Evolutionary conservation across 139 green algal species (phyloP).

Genomic region (Mychonastes homosphaera): DNA sequence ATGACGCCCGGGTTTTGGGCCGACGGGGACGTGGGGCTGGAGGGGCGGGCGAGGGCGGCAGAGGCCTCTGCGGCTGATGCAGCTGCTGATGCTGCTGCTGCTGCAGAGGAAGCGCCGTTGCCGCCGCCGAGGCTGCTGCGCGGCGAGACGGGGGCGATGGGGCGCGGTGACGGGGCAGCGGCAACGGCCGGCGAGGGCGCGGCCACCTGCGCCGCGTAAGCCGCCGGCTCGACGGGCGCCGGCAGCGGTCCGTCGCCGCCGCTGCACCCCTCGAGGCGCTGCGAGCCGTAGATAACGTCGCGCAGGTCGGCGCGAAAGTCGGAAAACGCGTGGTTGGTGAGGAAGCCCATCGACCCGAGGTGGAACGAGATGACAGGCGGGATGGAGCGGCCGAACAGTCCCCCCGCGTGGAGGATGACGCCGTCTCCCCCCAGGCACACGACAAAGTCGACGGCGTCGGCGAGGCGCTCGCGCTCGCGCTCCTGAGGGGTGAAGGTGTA

Average conservation of each 20-base stretch:
- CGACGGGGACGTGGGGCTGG: slow-evolving; percentile 1
- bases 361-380: slow-evolving; percentile 83
- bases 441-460: slow-evolving; percentile 85
- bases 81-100: too few relatives aligned
- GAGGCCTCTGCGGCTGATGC: too few relatives aligned
- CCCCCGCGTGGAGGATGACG: slow-evolving; percentile 85
- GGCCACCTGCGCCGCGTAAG: too few relatives aligned
- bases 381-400: slow-evolving; percentile 61
- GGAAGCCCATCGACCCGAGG: slow-evolving; percentile 93
- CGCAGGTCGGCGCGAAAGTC: slow-evolving; percentile 62
- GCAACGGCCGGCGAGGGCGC: too few relatives aligned
- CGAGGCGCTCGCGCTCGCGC: slow-evolving; percentile 22
- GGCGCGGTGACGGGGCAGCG: too few relatives aligned
- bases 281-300: slow-evolving; percentile 65
- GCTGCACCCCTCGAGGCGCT: slow-evolving; percentile 45
- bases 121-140: neutral
- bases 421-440: slow-evolving; percentile 93
- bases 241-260: too few relatives aligned
- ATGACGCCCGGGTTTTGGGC: slow-evolving; percentile 62
- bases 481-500: slow-evolving; percentile 4
- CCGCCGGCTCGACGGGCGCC: too few relatives aligned
- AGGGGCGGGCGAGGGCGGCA: neutral
- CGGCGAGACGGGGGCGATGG: too few relatives aligned
- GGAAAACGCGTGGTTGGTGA: slow-evolving; percentile 72
- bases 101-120: neutral